Evolutionary conservation across 495 filamentous ascomycete species (phyloP).

Genomic region (Aspergillus bridgeri): DNA sequence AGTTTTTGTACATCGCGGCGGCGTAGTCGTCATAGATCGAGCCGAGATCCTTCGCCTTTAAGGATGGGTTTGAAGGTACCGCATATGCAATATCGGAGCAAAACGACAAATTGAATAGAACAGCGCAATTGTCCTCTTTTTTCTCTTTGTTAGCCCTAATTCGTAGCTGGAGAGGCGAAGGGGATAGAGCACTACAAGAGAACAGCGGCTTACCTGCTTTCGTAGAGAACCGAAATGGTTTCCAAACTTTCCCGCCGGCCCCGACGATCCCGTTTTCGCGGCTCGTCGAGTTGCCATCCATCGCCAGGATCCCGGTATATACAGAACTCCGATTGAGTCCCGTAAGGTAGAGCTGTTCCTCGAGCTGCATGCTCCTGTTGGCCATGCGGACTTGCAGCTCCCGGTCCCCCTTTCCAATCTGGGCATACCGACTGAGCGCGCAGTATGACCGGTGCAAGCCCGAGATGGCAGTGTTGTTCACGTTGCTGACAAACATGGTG

Average conservation of each 20-base stretch:
- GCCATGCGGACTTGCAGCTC: constrained; percentile 65
- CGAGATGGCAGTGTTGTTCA: constrained; percentile 51
- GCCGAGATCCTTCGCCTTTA: constrained; percentile 46
- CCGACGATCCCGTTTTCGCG: constrained; percentile 50
- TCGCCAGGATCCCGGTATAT: constrained; percentile 70
- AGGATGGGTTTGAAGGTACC: constrained; percentile 69
- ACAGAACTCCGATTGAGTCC: constrained; percentile 64
- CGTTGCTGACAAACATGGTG: constrained; percentile 73
- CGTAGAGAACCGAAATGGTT: constrained; percentile 64
- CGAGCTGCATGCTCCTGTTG: constrained; percentile 58
- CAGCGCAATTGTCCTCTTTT: constrained; percentile 70
- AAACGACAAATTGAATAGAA: constrained; percentile 79
- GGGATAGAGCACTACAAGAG: neutral
- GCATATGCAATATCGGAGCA: constrained; percentile 86
- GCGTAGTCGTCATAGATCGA: constrained; percentile 69
- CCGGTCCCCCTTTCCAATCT: constrained; percentile 53
- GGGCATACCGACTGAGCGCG: constrained; percentile 59
- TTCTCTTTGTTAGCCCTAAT: constrained; percentile 13
- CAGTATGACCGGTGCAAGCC: constrained; percentile 76
- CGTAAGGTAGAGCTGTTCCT: constrained; percentile 81
- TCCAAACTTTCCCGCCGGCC: constrained; percentile 71
- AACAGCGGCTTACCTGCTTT: constrained; percentile 59
- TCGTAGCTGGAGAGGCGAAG: constrained; percentile 18
- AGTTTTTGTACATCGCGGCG: constrained; percentile 61
- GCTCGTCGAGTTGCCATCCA: constrained; percentile 52